Percentiles rank a stretch among this genome's conserved stretches.
phyloP scores from a whole-genome alignment of 331 rosid genomes.

The Cydonia oblonga region DNA sequence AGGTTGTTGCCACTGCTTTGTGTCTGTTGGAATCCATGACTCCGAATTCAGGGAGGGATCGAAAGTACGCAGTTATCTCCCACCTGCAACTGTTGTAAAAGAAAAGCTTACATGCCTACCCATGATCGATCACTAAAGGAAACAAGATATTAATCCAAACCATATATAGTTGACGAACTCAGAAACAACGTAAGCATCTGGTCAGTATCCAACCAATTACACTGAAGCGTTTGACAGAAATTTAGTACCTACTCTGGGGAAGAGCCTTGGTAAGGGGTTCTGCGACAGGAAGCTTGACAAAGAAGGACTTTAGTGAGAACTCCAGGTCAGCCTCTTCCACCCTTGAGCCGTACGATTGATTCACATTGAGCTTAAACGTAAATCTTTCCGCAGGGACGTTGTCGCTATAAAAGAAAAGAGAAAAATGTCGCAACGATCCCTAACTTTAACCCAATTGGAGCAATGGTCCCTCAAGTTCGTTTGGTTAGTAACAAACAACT shows the following conservation, averaged over 20 bases:
- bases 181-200: background rate
- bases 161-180: background rate
- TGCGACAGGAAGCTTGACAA: slow-evolving; percentile 59
- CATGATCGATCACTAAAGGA: background rate
- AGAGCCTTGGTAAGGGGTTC: slow-evolving; percentile 54
- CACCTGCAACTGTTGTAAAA: slow-evolving; percentile 48
- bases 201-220: background rate
- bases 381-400: slow-evolving; percentile 56
- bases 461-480: background rate
- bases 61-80: slow-evolving; percentile 72
- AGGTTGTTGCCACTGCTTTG: slow-evolving; percentile 80
- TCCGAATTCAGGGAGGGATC: slow-evolving; percentile 54
- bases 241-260: slow-evolving; percentile 38
- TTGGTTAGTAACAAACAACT: background rate
- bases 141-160: background rate
- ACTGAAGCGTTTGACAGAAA: slow-evolving; percentile 3
- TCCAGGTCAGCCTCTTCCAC: slow-evolving; percentile 56
- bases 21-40: slow-evolving; percentile 67
- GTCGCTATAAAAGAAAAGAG: slow-evolving; percentile 32
- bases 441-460: slow-evolving; percentile 51
- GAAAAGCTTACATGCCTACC: background rate
- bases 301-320: slow-evolving; percentile 68
- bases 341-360: slow-evolving; percentile 42
- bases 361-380: slow-evolving; percentile 55
- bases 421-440: slow-evolving; percentile 30